Conservation (phyloP, 768 basidiomycete genomes). For the Trametes maxima region DNA sequence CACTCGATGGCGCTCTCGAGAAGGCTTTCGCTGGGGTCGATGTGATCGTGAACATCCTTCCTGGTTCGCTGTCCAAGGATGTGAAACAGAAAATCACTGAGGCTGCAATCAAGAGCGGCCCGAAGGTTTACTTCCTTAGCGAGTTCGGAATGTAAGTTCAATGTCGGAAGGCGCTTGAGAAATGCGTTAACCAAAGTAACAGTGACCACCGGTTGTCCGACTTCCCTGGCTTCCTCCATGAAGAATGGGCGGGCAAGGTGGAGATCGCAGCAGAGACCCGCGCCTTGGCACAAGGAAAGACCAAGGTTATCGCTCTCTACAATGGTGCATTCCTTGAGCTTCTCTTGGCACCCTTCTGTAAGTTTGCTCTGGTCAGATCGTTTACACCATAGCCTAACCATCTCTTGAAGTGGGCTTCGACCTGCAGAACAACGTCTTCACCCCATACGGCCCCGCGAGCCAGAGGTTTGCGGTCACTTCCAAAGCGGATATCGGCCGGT, state of each 20-base stretch:
- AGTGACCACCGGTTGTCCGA: slow-evolving; percentile 20
- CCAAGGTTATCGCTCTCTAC: slow-evolving; percentile 26
- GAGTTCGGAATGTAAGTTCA: slow-evolving; percentile 22
- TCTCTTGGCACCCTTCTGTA: slow-evolving; percentile 5
- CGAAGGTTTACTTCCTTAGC: slow-evolving; percentile 20
- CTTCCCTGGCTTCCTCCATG: slow-evolving; percentile 14
- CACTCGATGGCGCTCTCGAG: slow-evolving; percentile 7
- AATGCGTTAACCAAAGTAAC: not conserved
- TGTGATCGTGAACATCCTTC: slow-evolving; percentile 23
- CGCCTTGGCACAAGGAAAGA: not conserved
- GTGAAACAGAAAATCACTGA: slow-evolving; percentile 4
- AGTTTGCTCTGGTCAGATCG: not conserved
- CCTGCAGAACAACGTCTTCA: slow-evolving; percentile 10
- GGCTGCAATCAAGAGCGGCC: slow-evolving; percentile 8
- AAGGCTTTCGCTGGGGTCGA: slow-evolving; percentile 26
- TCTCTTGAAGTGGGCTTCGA: slow-evolving; percentile 24
- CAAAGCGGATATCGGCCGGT: slow-evolving; percentile 23
- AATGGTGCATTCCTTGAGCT: slow-evolving; percentile 24
- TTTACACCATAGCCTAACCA: not conserved
- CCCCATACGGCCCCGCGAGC: slow-evolving; percentile 18
- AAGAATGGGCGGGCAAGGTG: slow-evolving; percentile 14
- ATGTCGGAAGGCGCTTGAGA: not conserved
- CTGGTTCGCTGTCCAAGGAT: not conserved
- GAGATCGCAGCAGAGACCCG: not conserved
- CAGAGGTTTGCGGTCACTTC: slow-evolving; percentile 17